Evolutionary conservation across 2,329 filamentous ascomycete genomes (phyloP), one percentile per base, ranked within the genome.

Genomic region (Pseudogymnoascus sp.): DNA sequence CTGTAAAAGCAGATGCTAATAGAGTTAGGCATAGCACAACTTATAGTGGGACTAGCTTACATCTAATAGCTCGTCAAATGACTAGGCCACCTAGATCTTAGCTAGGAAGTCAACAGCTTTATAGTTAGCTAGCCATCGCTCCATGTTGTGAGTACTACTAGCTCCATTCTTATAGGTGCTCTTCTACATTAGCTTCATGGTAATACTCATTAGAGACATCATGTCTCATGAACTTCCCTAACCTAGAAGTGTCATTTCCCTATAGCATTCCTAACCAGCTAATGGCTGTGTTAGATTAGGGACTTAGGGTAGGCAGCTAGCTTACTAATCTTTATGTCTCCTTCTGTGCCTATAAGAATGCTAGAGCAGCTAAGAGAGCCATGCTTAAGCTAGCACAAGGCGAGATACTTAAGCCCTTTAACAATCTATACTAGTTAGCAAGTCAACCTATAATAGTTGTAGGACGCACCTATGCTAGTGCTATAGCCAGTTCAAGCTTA

Each of bases 401-500:
- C 39, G 39, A 31, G 28, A 31, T 31, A 31, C 28, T 31, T 31
- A 1, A 31, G 28, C 28, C 28, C 28, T 2, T 31, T 31, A 7
- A 31, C 28, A 31, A 31, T 31, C 28, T 31, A 1, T 31, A 31
- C 28, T 1, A 31, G 43, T 31, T n/a, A 39, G 39, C 16, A 43
- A 2, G 28, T 31, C 7, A 2, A 63, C 36, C 60, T 16, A 67
- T 36, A 0, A 63, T 16, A 34, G 21, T 62, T 60, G 34, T 25
- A 28, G 19, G 64, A 64, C 66, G 65, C 63, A 69, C 65, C 64
- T 69, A 51, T 64, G 63, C 54, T 6, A 69, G 65, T 37, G 67
- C 66, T 13, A 62, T 45, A 19, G 62, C 62, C 6, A 68, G 48
- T 62, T 67, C 60, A 63, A 25, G 64, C 31, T 66, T 16, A n/a